Conservation (phyloP, 768 basidiomycete genomes). For the Pluteus cervinus region DNA sequence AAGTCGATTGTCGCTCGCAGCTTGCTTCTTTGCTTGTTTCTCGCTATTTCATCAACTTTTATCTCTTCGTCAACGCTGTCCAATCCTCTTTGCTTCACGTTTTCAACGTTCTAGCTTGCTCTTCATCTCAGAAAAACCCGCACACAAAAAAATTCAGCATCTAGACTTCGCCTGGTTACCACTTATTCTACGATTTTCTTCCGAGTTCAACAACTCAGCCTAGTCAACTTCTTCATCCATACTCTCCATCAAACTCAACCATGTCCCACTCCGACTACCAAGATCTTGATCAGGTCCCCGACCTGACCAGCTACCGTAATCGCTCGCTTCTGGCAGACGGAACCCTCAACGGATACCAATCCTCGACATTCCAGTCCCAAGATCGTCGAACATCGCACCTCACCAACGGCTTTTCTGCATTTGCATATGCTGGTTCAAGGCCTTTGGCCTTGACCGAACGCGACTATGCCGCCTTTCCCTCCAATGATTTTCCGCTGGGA, state of each 20-base stretch:
- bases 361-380: constrained; percentile 14
- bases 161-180: no score
- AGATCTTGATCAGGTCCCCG: constrained; percentile 33
- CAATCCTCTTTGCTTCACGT: constrained; percentile 1
- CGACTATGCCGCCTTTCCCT: constrained; percentile 20
- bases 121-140: constrained; percentile 1
- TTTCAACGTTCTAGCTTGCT: constrained; percentile 5
- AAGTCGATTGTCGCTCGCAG: constrained; percentile 31
- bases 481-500: constrained; percentile 15
- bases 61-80: constrained; percentile 9
- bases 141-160: neutral
- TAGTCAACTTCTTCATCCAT: neutral
- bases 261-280: constrained; percentile 41
- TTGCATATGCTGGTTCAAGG: constrained; percentile 17
- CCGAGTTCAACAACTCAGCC: no score
- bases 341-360: constrained; percentile 13
- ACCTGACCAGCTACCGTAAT: constrained; percentile 20
- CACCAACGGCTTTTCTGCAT: constrained; percentile 12
- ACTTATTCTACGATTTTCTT: no score
- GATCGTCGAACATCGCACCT: constrained; percentile 25
- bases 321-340: constrained; percentile 15
- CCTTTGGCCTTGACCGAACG: constrained; percentile 21
- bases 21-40: constrained; percentile 27
- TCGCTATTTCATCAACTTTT: constrained; percentile 17
- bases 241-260: constrained; percentile 6